phyloP scores from a whole-genome alignment of 768 basidiomycete genomes.

The Termitomyces sp. region DNA sequence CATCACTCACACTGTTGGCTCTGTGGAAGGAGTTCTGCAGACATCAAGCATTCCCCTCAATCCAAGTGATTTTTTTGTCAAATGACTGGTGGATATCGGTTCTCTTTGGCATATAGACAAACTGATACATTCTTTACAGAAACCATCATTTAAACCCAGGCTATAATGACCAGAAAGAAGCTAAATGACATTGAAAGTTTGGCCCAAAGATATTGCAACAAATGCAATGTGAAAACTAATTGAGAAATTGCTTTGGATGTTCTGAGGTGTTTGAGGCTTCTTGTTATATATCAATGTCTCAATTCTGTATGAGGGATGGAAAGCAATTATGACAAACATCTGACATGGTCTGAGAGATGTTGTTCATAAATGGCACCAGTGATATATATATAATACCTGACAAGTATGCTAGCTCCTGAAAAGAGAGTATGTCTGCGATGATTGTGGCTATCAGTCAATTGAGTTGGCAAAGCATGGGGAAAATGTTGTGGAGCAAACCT shows the following conservation, averaged over 20 bases:
- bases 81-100: too few relatives aligned
- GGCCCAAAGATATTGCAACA: neutral
- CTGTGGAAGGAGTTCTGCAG: too few relatives aligned
- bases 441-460: conserved; percentile 13
- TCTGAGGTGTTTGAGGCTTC: conserved; percentile 12
- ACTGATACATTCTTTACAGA: too few relatives aligned
- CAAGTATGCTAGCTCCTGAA: conserved; percentile 19
- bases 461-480: neutral
- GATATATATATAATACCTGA: conserved; percentile 21
- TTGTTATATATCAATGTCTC: conserved; percentile 19
- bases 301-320: conserved; percentile 12
- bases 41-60: too few relatives aligned
- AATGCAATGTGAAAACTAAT: neutral
- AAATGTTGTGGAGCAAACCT: conserved; percentile 12
- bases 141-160: too few relatives aligned
- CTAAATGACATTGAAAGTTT: neutral
- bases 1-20: too few relatives aligned
- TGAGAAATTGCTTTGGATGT: neutral
- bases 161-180: too few relatives aligned
- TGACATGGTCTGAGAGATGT: conserved; percentile 14
- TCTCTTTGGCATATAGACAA: too few relatives aligned
- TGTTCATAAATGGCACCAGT: conserved; percentile 21
- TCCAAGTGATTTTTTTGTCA: neutral
- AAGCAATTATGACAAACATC: conserved; percentile 12
- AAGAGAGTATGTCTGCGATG: conserved; percentile 20